Conservation (phyloP, 176 grass and related monocot genomes). For the Oryza glumipatula region DNA sequence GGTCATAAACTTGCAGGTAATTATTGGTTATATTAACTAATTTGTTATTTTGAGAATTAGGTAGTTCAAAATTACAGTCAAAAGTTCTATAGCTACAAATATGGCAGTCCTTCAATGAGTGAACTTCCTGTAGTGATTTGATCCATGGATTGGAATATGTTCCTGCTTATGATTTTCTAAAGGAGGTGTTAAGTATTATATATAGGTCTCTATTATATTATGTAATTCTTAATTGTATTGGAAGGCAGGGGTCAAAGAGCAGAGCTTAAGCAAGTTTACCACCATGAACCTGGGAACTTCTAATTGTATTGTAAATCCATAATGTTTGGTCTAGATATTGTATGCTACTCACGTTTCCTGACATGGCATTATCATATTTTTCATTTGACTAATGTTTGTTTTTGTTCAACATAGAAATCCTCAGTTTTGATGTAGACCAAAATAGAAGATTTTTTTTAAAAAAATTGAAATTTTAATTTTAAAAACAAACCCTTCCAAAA, state of each 20-base stretch:
- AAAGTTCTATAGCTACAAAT: slow-evolving; percentile 23
- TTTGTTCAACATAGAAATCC: neutral
- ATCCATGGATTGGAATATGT: neutral
- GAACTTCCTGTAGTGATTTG: neutral
- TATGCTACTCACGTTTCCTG: neutral
- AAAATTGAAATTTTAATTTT: too few species aligned
- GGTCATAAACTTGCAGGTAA: slow-evolving; percentile 91
- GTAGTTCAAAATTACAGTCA: neutral
- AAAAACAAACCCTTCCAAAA: too few species aligned
- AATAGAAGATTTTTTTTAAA: neutral
- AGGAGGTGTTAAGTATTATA: neutral
- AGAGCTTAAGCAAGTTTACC: neutral
- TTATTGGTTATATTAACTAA: slow-evolving; percentile 22
- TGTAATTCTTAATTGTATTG: neutral
- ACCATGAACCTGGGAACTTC: too few species aligned
- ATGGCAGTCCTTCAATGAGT: neutral
- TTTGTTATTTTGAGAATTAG: neutral
- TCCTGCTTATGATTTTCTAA: neutral
- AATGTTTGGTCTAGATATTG: too few species aligned
- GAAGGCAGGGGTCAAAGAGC: neutral
- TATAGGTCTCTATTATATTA: neutral
- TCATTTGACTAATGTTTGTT: slow-evolving; percentile 2
- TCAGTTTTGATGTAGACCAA: neutral
- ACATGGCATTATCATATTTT: neutral
- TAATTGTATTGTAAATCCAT: too few species aligned